Evolutionary conservation across 2,329 filamentous ascomycete genomes (phyloP).

Genomic region (Cyanodermella asteris): DNA sequence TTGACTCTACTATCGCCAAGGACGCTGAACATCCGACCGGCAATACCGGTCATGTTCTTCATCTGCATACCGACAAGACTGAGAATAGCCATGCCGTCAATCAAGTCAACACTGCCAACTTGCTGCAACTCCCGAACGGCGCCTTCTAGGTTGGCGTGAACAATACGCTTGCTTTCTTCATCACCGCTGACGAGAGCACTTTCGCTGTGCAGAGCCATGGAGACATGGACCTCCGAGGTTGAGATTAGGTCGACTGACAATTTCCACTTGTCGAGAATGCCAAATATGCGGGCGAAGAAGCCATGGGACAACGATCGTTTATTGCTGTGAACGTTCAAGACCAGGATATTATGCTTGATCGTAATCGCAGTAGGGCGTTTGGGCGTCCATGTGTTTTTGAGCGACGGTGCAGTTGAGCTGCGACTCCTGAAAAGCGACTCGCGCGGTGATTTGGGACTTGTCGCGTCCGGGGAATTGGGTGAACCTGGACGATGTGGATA

Average conservation of each 20-base stretch:
- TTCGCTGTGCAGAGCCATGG: constrained; percentile 81
- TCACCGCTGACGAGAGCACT: constrained; percentile 28
- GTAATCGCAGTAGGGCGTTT: constrained; percentile 77
- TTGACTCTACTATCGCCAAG: constrained; percentile 87
- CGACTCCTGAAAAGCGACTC: constrained; percentile 28
- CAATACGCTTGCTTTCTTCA: constrained; percentile 29
- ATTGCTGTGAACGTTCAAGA: constrained; percentile 96
- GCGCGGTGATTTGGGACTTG: too few species aligned
- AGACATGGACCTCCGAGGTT: constrained; percentile 89
- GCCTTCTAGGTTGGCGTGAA: constrained; percentile 38
- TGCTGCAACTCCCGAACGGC: constrained; percentile 52
- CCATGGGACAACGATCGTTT: constrained; percentile 89
- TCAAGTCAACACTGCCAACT: constrained; percentile 75
- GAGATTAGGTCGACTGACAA: constrained; percentile 93
- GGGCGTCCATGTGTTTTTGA: constrained; percentile 32
- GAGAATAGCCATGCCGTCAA: constrained; percentile 84
- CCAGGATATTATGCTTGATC: constrained; percentile 89
- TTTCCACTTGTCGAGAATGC: constrained; percentile 64
- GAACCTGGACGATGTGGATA: too few species aligned
- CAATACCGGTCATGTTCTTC: constrained; percentile 93
- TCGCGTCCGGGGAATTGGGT: constrained; percentile 30
- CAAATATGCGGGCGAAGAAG: constrained; percentile 87
- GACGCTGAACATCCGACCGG: constrained; percentile 84
- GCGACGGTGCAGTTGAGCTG: constrained; percentile 23
- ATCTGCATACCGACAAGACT: constrained; percentile 87